Evolutionary conservation across 1,284 basidiomycete genomes (phyloP), one percentile per base, ranked within the genome.

Genomic region (Tilletia indica): DNA sequence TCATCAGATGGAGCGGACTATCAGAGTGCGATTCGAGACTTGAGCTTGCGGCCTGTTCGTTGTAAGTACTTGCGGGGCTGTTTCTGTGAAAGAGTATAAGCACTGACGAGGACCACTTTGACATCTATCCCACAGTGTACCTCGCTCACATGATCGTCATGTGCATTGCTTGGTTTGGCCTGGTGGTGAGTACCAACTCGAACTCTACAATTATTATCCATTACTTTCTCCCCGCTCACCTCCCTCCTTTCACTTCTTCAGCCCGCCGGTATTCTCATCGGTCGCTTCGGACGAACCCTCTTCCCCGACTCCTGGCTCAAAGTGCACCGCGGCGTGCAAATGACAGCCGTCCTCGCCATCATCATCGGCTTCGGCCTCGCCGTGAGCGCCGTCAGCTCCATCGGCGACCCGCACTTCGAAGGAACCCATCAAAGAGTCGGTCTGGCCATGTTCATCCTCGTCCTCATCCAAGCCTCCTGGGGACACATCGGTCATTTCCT

Each of bases 401-500:
- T 5, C 56, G 49, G 75, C 42, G 42, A 67, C 61, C 70, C 34
- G 31, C 69, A 74, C 72, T 77, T 75, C 49, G 54, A 68, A 21
- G 70, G 72, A 49, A 72, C 69, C 42, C 74, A 70, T 66, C 77
- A 89, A 88, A 86, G 86, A 84, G 86, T 87, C 77, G 91, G 91
- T 42, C 80, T 89, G 63, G 87, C 86, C 5, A 83, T 92, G 56
- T 88, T 91, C 73, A 86, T 87, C 58, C 84, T 92, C n/a, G 89
- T 90, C 78, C 54, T 89, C 68, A 70, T 87, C 12, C 91, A 92
- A 82, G 85, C 87, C 74, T 75, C 80, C 1, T 81, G 91, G 9
- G 91, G 91, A 3, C 86, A 87, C 3, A 75, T 89, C 71, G 88
- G 90, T 70, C 91, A 92, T 81, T 88, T 83, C 71, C 75, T 89